phyloP scores from a whole-genome alignment of 306 rosid genomes.

The Quercus engelmannii region DNA sequence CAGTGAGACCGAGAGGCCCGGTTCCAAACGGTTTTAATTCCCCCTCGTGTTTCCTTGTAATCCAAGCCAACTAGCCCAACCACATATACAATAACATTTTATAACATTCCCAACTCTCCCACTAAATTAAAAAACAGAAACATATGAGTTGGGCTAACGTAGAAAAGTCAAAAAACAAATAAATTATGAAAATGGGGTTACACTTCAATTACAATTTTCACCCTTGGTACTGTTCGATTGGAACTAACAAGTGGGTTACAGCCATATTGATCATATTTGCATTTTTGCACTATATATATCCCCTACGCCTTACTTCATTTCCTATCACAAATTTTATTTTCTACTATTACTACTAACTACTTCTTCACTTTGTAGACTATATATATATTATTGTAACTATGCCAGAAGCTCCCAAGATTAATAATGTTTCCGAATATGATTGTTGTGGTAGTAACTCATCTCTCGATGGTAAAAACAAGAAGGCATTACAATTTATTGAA shows the following conservation, averaged over 20 bases:
- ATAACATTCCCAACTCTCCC: no score
- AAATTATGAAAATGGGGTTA: background rate
- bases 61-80: background rate
- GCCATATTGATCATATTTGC: background rate
- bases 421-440: background rate
- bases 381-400: background rate
- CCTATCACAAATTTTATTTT: background rate
- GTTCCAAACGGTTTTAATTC: background rate
- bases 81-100: no score
- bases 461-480: slow-evolving; percentile 10
- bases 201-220: background rate
- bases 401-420: slow-evolving; percentile 36
- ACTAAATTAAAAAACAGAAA: no score
- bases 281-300: slow-evolving; percentile 17
- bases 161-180: background rate
- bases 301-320: background rate
- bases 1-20: background rate
- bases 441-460: background rate
- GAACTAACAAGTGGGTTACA: background rate
- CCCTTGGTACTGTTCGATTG: background rate
- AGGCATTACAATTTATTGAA: slow-evolving; percentile 41
- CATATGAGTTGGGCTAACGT: background rate
- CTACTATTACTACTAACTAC: background rate
- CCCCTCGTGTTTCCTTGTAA: background rate
- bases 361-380: background rate